Evolutionary conservation across 2,329 filamentous ascomycete genomes (phyloP), one percentile per base, ranked within the genome.

Genomic region (Pyrenophora teres): DNA sequence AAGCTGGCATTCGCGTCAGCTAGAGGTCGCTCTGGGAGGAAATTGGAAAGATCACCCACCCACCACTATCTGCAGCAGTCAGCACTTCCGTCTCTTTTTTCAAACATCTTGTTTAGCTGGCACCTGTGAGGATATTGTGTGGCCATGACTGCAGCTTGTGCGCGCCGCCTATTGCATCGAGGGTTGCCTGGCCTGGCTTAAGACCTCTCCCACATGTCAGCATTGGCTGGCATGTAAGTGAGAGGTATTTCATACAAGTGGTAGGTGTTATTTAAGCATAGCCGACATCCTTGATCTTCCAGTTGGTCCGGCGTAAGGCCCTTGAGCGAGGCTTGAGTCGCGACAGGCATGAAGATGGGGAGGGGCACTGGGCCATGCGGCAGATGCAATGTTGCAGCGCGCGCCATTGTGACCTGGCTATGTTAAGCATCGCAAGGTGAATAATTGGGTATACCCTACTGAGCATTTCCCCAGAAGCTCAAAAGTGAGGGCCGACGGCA

Each of bases 201-300:
- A 99, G 79, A 8, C 94, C 94, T 64, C 76, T 78, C 55, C 31
- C 30, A 19, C 45, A 23, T 40, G 62, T 72, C 53, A 72, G 67
- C 46, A 31, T 2, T 2, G 23, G 40, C 30, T 35, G 33, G 30
- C 18, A 25, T 36, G 27, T 23, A 15, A 18, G 27, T 27, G 37
- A n/a, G 42, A 4, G 4, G 27, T 30, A 7, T 9, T 18, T 38
- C 65, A 50, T 69, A 79, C 54, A 99, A 79, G 73, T 99, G 94
- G 70, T 99, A 99, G 10, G 94, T 99, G 76, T 99, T 99, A 78
- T 99, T 99, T 59, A 99, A 79, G 73, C 94, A 99, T 36, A 99
- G 78, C 52, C 89, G 86, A 69, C 95, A 99, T 37, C 90, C 86
- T 0, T 92, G 95, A 46, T 90, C 87, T 65, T 94, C 92, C 2